Conservation (phyloP, 108 stramenopile genomes). For the Skeletonema potamos region DNA sequence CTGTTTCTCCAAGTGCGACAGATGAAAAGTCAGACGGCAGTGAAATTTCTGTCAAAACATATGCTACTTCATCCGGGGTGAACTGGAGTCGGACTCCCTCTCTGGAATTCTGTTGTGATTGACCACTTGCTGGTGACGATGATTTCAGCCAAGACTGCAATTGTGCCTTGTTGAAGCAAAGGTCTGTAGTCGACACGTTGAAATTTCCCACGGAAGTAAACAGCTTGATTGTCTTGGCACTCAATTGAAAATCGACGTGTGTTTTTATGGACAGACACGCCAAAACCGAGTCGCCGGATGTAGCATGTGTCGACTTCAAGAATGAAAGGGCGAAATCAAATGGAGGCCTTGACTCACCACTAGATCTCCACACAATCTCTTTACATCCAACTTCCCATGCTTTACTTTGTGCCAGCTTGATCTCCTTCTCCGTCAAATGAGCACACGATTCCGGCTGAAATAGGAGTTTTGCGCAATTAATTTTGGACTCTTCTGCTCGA, state of each 20-base stretch:
- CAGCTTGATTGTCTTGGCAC: slow-evolving; percentile 48
- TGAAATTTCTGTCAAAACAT: slow-evolving; percentile 33
- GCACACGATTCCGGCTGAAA: slow-evolving; percentile 21
- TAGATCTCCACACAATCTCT: slow-evolving; percentile 34
- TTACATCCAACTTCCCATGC: background rate
- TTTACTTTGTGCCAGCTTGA: background rate
- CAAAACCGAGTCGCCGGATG: slow-evolving; percentile 57
- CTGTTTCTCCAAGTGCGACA: slow-evolving; percentile 12
- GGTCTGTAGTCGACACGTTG: slow-evolving; percentile 19
- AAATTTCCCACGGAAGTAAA: slow-evolving; percentile 32
- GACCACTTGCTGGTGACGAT: background rate
- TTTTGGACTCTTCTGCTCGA: slow-evolving; percentile 3
- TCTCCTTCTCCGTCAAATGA: slow-evolving; percentile 19
- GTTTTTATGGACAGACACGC: slow-evolving; percentile 69
- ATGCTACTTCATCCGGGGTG: slow-evolving; percentile 19
- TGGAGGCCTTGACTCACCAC: slow-evolving; percentile 37
- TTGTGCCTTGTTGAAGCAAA: slow-evolving; percentile 2
- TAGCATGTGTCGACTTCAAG: slow-evolving; percentile 64
- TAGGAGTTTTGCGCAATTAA: slow-evolving; percentile 23
- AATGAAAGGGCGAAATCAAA: slow-evolving; percentile 77
- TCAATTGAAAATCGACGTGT: slow-evolving; percentile 59
- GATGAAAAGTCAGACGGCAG: slow-evolving; percentile 30
- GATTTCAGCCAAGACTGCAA: slow-evolving; percentile 19
- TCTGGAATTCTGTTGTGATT: background rate
- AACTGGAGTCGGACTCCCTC: slow-evolving; percentile 30